Base-by-base conservation (phyloP, 805 yeast genomes). In the Dipodascopsis uninucleata region DNA sequence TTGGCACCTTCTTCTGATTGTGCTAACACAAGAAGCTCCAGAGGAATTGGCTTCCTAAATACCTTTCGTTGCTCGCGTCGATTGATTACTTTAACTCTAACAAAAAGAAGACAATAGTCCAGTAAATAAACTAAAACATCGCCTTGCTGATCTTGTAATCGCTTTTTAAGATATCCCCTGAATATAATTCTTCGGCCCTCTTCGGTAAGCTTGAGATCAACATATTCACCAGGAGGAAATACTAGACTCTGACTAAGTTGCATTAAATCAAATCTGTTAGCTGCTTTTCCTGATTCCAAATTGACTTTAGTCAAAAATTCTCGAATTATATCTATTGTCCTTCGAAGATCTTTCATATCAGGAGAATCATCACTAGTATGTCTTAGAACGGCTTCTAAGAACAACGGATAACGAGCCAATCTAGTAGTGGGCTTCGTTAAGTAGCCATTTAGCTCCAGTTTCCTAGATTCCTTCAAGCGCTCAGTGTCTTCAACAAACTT, bases 371-470 rank as follows among this genome's bases (percentile, higher is more conserved):
- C 81, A 41, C 74, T 77, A 0, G 97, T 88, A 52, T 79, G 77
- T 62, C 93, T 90, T 53, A 86, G 71, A 28, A 93, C 85, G 37
- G 90, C 93, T 45, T 78, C 81, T 18, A 90, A 71, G 45, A 93
- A 71, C 39, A 93, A 69, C 53, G 95, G 96, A 66, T 93, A 93
- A 55, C 97, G 74, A 7, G 97, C 97, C 25, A 96, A 88, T 62
- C 98, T 77, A 12, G 96, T 88, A 1, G 95, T 89, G 40, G 97
- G 97, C 60, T 90, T 94, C 5, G 96, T 86, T 53, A 93, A 72
- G 60, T 88, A 93, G 0, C 97, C 93, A 21, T 90, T 85, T 42
- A 93, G 80, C 65, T 94, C 97, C 48, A 90, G 78, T 66, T 88
- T 85, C 59, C 95, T 76, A 28, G 87, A 78, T 69, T 85, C 96